Conservation (phyloP, 78 protist species). For the Planoprotostelium fungivorum region DNA sequence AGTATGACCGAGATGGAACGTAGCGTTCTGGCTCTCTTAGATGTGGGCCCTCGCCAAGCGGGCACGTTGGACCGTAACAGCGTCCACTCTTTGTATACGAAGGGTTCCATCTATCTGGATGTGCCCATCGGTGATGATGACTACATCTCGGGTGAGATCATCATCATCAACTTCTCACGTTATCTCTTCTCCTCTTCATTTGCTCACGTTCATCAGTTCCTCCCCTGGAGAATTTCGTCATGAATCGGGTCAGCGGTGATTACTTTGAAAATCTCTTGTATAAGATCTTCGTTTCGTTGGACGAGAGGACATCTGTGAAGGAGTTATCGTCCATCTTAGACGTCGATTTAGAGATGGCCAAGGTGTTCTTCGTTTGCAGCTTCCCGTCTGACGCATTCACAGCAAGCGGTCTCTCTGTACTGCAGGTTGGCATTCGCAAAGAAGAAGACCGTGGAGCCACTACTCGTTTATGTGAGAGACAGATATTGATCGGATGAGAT, state of each 20-base stretch:
- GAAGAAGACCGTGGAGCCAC: slow-evolving; percentile 66
- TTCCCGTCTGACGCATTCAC: neutral
- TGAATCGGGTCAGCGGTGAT: slow-evolving; percentile 87
- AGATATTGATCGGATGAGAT: neutral
- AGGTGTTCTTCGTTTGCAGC: slow-evolving; percentile 1
- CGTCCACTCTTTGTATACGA: slow-evolving; percentile 20
- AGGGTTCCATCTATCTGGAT: slow-evolving; percentile 44
- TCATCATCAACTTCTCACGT: neutral
- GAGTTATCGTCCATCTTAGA: slow-evolving; percentile 71
- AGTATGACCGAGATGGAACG: slow-evolving; percentile 7
- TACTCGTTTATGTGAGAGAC: slow-evolving; percentile 4
- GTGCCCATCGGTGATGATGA: slow-evolving; percentile 53
- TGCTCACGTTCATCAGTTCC: slow-evolving; percentile 63
- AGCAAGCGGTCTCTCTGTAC: slow-evolving; percentile 76
- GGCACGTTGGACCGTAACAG: slow-evolving; percentile 25
- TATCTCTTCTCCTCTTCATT: neutral
- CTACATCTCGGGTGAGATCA: neutral
- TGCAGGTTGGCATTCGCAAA: slow-evolving; percentile 86
- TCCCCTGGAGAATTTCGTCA: slow-evolving; percentile 87
- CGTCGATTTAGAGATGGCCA: slow-evolving; percentile 36
- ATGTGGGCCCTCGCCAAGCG: slow-evolving; percentile 28
- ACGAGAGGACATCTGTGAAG: slow-evolving; percentile 84
- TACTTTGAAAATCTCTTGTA: slow-evolving; percentile 83
- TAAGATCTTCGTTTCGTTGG: slow-evolving; percentile 83
- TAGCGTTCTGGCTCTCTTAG: slow-evolving; percentile 15